These are phyloP conservation scores for Garcia nutans DNA, from an alignment of 345 rosid species.

Conservation along the genomic window DNA sequence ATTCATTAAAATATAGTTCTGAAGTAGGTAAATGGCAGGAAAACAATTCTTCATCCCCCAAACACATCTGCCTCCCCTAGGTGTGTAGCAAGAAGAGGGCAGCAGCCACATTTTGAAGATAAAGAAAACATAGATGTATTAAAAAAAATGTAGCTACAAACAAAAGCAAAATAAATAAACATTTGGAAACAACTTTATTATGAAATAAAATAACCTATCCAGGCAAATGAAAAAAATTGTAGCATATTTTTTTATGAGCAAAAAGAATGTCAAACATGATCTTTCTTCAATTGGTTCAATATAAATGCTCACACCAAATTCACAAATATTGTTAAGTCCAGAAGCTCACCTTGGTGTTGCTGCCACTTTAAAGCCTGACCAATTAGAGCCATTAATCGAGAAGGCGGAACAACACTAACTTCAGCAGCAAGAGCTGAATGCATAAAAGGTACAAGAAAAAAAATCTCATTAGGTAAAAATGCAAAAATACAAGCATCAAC, in stretches of 20 bases:
- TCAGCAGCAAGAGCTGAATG: constrained; percentile 78
- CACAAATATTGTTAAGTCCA: neutral
- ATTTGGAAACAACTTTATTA: neutral
- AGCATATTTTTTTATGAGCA: too few relatives aligned
- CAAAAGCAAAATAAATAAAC: neutral
- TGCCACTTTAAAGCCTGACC: constrained; percentile 99
- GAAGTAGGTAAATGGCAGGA: neutral
- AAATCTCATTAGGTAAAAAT: neutral
- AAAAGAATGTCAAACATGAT: neutral
- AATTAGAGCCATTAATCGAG: constrained; percentile 93
- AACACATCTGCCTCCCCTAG: neutral
- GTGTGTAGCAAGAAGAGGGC: neutral
- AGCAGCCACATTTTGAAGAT: neutral
- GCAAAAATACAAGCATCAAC: neutral
- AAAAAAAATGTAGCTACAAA: neutral
- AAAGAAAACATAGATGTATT: neutral
- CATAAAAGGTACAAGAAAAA: constrained; percentile 5
- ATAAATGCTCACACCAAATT: neutral
- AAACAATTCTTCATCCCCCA: neutral
- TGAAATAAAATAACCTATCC: neutral
- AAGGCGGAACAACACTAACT: constrained; percentile 95
- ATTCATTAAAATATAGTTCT: neutral
- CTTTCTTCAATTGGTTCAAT: neutral
- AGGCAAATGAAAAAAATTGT: neutral
- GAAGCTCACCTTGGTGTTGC: constrained; percentile 86